These are phyloP conservation scores for Ganoderma lingzhi DNA, from an alignment of 1,284 basidiomycete species.

Conservation along the genomic window DNA sequence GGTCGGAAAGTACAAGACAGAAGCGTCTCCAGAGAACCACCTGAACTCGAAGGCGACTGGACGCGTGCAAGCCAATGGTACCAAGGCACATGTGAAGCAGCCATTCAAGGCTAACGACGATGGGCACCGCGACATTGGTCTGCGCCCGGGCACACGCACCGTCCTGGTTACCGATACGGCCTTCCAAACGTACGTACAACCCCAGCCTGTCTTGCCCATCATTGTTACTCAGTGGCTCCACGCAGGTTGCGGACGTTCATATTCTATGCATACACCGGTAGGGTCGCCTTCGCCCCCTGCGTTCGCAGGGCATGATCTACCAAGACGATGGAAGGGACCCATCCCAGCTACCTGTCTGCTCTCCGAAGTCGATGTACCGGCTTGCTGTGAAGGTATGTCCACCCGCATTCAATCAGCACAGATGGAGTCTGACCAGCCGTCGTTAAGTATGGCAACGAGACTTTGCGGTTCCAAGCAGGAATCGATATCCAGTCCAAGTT, in stretches of 20 bases:
- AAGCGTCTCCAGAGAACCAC: neutral
- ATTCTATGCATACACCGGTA: slow-evolving; percentile 34
- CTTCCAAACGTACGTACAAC: neutral
- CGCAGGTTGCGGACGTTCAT: slow-evolving; percentile 20
- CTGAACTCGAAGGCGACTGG: neutral
- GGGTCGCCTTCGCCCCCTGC: slow-evolving; percentile 35
- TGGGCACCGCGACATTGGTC: neutral
- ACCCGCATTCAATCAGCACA: neutral
- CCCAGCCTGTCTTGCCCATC: neutral
- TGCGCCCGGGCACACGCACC: neutral
- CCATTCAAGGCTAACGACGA: neutral
- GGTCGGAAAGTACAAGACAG: neutral
- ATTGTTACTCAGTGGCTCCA: neutral
- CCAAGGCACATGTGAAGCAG: neutral
- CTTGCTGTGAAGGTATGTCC: slow-evolving; percentile 32
- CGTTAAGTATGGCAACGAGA: slow-evolving; percentile 20
- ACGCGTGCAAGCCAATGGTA: neutral
- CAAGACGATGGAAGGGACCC: slow-evolving; percentile 10
- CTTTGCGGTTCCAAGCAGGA: slow-evolving; percentile 27
- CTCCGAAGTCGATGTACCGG: slow-evolving; percentile 35
- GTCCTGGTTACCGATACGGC: neutral
- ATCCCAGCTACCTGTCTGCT: slow-evolving; percentile 26
- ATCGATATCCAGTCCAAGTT: slow-evolving; percentile 30
- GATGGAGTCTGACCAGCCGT: neutral
- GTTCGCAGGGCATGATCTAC: slow-evolving; percentile 21